Conservation (phyloP, 2,329 filamentous ascomycete genomes). For the Penicillium verrucosum region DNA sequence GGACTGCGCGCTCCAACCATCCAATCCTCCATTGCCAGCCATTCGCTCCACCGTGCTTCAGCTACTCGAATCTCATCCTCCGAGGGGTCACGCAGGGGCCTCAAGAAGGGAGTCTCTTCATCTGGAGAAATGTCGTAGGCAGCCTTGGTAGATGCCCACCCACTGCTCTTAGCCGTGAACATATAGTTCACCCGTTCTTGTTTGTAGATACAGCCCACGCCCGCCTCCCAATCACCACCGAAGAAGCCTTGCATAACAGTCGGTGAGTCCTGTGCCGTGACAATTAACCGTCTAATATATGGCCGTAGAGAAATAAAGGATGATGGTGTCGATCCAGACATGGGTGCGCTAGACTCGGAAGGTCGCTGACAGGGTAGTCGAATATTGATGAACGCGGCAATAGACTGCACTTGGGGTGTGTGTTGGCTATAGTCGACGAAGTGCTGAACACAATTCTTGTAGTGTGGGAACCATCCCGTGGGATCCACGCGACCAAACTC, state of each 20-base stretch:
- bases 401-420: conserved; percentile 71
- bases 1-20: conserved; percentile 73
- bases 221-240: conserved; percentile 77
- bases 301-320: conserved; percentile 67
- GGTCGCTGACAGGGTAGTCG: conserved; percentile 76
- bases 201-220: conserved; percentile 78
- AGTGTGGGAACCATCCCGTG: conserved; percentile 86
- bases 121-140: conserved; percentile 83
- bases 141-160: conserved; percentile 82
- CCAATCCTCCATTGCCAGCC: conserved; percentile 97
- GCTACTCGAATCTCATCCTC: conserved; percentile 77
- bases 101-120: conserved; percentile 81
- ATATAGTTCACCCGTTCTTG: conserved; percentile 89
- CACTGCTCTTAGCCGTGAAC: conserved; percentile 88
- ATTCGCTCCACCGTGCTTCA: conserved; percentile 85
- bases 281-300: conserved; percentile 86
- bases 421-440: conserved; percentile 89
- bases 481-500: conserved; percentile 56
- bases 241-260: conserved; percentile 86
- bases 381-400: conserved; percentile 90
- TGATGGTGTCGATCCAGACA: conserved; percentile 30
- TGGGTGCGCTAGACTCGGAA: conserved; percentile 36
- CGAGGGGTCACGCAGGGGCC: conserved; percentile 69
- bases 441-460: conserved; percentile 79
- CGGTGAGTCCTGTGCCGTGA: conserved; percentile 87